A percentile compares a stretch with the other conserved stretches of the same genome.
phyloP scores from a whole-genome alignment of 176 grass and related monocot genomes.

The Avena eriantha region DNA sequence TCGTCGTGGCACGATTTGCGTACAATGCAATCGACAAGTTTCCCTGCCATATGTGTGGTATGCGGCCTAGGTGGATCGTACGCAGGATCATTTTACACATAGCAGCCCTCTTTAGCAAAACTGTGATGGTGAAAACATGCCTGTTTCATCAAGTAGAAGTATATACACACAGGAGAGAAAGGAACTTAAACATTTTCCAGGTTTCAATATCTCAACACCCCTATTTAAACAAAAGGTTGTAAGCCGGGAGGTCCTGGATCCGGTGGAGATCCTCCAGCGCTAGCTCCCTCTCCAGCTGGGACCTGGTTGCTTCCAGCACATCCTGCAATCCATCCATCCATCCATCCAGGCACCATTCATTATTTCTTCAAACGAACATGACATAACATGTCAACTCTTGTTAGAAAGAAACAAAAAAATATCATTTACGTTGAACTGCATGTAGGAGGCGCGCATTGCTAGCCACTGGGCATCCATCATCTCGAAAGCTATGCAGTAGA shows the following conservation, averaged over 20 bases:
- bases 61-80: fast-evolving
- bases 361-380: not conserved
- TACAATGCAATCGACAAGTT: not conserved
- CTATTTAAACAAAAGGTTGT: constrained; percentile 80
- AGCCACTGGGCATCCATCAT: constrained; percentile 98
- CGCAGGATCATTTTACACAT: not conserved
- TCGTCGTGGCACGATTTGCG: not conserved
- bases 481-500: constrained; percentile 93
- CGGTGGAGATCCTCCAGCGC: constrained; percentile 69
- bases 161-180: not conserved
- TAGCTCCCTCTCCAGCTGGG: constrained; percentile 92
- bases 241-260: constrained; percentile 89
- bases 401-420: not conserved
- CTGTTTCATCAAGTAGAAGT: not conserved
- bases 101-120: not conserved
- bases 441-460: constrained; percentile 88
- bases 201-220: not conserved
- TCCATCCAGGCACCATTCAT: not conserved
- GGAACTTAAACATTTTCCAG: not conserved
- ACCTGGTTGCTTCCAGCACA: constrained; percentile 75
- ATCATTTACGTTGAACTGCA: constrained; percentile 79
- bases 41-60: not conserved
- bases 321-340: constrained; percentile 44
- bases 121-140: not conserved
- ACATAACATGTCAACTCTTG: not conserved